phyloP scores from a whole-genome alignment of 306 rosid genomes.

The Fagus sylvatica region DNA sequence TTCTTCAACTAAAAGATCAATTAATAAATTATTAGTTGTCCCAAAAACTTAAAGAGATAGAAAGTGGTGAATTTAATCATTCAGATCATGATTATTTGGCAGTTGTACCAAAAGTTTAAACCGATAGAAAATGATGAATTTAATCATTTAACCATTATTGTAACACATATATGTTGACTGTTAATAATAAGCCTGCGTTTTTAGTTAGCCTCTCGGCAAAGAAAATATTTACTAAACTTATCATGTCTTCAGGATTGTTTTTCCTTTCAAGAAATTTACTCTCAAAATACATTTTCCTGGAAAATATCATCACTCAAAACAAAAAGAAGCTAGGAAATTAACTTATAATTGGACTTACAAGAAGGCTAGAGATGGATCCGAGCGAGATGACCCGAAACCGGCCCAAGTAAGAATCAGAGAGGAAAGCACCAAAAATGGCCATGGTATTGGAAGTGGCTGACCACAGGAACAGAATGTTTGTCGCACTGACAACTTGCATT shows the following conservation, averaged over 20 bases:
- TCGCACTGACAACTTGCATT: conserved; percentile 30
- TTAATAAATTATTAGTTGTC: too few species aligned
- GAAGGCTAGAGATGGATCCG: conserved; percentile 48
- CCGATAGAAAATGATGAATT: too few species aligned
- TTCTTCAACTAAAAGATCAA: too few species aligned
- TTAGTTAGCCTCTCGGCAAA: too few species aligned
- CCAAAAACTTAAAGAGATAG: too few species aligned
- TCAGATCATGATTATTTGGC: too few species aligned
- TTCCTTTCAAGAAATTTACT: not conserved
- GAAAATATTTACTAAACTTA: too few species aligned
- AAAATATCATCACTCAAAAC: not conserved
- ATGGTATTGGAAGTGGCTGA: conserved; percentile 40
- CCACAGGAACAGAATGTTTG: conserved; percentile 42
- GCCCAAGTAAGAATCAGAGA: conserved; percentile 54
- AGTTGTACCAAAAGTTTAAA: too few species aligned
- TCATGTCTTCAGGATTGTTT: not conserved
- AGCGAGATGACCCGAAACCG: conserved; percentile 39
- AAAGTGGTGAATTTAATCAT: too few species aligned
- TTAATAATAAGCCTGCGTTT: too few species aligned
- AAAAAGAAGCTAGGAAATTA: not conserved
- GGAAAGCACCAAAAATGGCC: conserved; percentile 53
- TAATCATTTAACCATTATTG: too few species aligned
- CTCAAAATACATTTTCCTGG: not conserved
- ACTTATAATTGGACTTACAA: conserved; percentile 32
- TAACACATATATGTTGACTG: too few species aligned